Evolutionary conservation across 2,329 filamentous ascomycete species (phyloP).

Genomic region (Penicillium paneum): DNA sequence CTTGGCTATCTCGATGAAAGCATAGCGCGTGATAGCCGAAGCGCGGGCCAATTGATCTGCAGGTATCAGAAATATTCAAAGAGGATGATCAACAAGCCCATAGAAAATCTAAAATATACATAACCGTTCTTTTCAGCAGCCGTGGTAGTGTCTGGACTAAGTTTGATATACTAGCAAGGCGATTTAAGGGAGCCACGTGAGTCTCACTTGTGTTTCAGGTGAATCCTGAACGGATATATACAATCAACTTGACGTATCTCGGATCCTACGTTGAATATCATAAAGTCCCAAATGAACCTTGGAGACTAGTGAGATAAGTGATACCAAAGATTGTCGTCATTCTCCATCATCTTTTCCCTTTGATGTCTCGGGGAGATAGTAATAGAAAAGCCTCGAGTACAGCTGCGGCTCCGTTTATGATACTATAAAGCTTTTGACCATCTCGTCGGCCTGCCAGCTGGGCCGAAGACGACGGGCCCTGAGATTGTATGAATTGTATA

Average conservation of each 20-base stretch:
- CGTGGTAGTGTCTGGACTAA: slow-evolving; percentile 1
- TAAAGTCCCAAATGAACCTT: neutral
- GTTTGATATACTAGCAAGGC: neutral
- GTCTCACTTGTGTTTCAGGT: neutral
- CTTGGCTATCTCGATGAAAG: neutral
- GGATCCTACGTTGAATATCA: neutral
- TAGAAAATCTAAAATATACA: neutral
- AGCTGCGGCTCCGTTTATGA: too few relatives aligned
- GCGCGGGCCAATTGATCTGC: neutral
- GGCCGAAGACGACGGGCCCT: slow-evolving; percentile 4
- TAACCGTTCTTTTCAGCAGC: neutral
- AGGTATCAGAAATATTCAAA: neutral
- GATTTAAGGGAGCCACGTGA: neutral
- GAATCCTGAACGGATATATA: neutral
- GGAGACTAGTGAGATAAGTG: neutral
- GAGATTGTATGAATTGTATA: slow-evolving; percentile 19
- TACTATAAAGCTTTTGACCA: neutral
- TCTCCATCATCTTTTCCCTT: neutral
- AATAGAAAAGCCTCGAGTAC: neutral
- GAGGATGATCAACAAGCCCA: neutral
- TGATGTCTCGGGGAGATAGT: neutral
- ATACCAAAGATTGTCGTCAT: neutral
- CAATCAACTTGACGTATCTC: too few relatives aligned
- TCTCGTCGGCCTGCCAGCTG: slow-evolving; percentile 13
- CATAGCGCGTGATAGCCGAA: neutral